Evolutionary conservation across 352 stramenopile species (phyloP).

Genomic region (Pythium vanterpoolii): DNA sequence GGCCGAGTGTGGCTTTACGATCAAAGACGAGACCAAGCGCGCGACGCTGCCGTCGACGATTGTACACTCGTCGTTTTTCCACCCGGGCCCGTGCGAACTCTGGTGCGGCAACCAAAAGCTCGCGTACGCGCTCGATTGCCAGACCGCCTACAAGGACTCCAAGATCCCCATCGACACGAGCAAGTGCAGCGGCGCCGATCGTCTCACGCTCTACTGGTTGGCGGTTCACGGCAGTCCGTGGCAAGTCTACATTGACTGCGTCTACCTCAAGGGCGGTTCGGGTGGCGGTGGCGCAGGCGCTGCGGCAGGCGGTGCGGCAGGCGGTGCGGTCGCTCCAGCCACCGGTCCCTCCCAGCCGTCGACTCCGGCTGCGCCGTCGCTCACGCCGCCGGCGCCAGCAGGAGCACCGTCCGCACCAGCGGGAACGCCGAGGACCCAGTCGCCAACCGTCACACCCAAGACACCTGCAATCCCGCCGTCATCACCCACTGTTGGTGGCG

Average conservation of each 20-base stretch:
- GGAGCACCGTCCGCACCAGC: no score
- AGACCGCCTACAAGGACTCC: slow-evolving; percentile 28
- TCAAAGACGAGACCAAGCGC: slow-evolving; percentile 34
- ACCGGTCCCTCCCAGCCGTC: background rate
- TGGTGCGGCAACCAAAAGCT: slow-evolving; percentile 57
- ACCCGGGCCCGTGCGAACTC: slow-evolving; percentile 54
- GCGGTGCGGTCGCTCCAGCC: background rate
- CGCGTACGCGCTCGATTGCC: slow-evolving; percentile 44
- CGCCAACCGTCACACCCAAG: slow-evolving; percentile 6
- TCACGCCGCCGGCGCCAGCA: slow-evolving; percentile 1
- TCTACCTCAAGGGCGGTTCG: slow-evolving; percentile 31
- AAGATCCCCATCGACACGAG: slow-evolving; percentile 40
- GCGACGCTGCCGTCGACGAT: slow-evolving; percentile 32
- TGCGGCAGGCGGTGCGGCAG: no score
- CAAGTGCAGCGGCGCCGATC: slow-evolving; percentile 39
- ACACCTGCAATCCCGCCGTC: slow-evolving; percentile 1
- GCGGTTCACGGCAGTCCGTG: slow-evolving; percentile 43
- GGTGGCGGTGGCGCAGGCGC: background rate
- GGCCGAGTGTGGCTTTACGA: slow-evolving; percentile 34
- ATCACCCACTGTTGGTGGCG: background rate
- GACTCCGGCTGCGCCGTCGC: background rate
- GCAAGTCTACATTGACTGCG: slow-evolving; percentile 66
- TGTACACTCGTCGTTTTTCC: slow-evolving; percentile 44
- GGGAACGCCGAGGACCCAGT: background rate
- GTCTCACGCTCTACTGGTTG: slow-evolving; percentile 52